Evolutionary conservation across 108 stramenopile species (phyloP), one percentile per base, ranked within the genome.

Genomic region (Cyclotella atomus): DNA sequence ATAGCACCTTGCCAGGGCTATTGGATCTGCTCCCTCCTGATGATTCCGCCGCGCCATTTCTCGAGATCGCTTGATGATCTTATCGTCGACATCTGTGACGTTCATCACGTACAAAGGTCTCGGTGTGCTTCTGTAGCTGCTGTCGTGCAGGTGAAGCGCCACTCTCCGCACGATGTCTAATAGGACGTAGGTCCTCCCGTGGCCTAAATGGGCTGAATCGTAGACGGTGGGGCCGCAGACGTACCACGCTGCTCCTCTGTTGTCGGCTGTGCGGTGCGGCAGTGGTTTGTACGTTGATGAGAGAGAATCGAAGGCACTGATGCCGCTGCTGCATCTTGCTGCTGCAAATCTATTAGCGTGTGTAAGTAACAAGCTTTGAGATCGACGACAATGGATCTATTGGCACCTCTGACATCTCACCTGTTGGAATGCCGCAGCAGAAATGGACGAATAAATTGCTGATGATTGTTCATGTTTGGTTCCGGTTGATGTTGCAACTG

Each of bases 141-240:
- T 53, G 30, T 70, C 12, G 47, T 89, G 91, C 68, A 59, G 68
- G 33, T 87, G 68, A 16, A 70, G 44, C 70, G 97, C 52, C 25
- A 98, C 79, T 9, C 99, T 82, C n/a, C 97, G 91, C 29, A 98
- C 8, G 68, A 98, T 95, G 62, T 99, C 99, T 17, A 99, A 73
- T 34, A 83, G 83, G 10, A 99, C 89, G 82, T 99, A 99, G 32
- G 98, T 99, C 24, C 97, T 77, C 0, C 92, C 95, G 68, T 99
- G 99, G 0, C 99, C 99, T 70, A 99, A 70, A 71, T 99, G 99
- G 15, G 97, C 87, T 23, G 89, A 88, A 25, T 94, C 98, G 78
- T 99, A 99, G 5, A 97, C 97, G 0, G 99, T 99, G 0, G 99
- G 99, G 21, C 99, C 99, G 81, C 99, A 99, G 33, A 90, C 93